Evolutionary conservation across 2,329 filamentous ascomycete genomes (phyloP).

Genomic region (Fusarium lyarnte): DNA sequence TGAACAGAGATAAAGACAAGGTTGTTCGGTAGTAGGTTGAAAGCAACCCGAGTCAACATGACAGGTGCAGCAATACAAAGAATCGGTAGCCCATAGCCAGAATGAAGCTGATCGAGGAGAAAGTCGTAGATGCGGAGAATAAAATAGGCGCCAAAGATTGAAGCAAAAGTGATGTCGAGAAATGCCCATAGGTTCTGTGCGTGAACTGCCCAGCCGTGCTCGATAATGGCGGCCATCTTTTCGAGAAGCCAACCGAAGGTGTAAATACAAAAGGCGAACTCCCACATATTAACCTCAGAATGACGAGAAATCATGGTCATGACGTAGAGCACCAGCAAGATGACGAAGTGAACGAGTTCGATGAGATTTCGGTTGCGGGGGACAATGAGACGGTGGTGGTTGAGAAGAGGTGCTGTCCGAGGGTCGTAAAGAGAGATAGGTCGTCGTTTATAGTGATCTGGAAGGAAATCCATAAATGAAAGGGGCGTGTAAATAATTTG

Average conservation of each 20-base stretch:
- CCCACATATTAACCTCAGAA: slow-evolving; percentile 58
- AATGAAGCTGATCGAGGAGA: slow-evolving; percentile 54
- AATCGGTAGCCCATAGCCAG: slow-evolving; percentile 69
- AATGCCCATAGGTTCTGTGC: slow-evolving; percentile 81
- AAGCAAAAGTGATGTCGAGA: slow-evolving; percentile 74
- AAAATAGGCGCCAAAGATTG: slow-evolving; percentile 71
- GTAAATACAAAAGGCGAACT: slow-evolving; percentile 71
- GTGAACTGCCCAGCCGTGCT: slow-evolving; percentile 74
- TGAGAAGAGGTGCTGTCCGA: slow-evolving; percentile 70
- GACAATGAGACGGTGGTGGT: slow-evolving; percentile 77
- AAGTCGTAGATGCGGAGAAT: slow-evolving; percentile 67
- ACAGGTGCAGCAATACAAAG: slow-evolving; percentile 74
- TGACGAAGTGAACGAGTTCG: slow-evolving; percentile 72
- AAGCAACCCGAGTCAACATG: slow-evolving; percentile 75
- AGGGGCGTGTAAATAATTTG: slow-evolving; percentile 76
- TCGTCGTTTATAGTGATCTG: slow-evolving; percentile 77
- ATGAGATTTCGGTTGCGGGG: slow-evolving; percentile 73
- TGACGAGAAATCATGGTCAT: slow-evolving; percentile 70
- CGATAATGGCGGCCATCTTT: slow-evolving; percentile 71
- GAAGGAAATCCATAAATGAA: slow-evolving; percentile 76
- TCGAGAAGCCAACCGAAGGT: slow-evolving; percentile 74
- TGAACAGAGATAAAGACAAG: slow-evolving; percentile 79
- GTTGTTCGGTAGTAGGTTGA: slow-evolving; percentile 78
- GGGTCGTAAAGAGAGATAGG: slow-evolving; percentile 77
- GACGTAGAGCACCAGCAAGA: slow-evolving; percentile 70